Conservation (phyloP, 176 grass and related monocot species). For the Elymus sibiricus region DNA sequence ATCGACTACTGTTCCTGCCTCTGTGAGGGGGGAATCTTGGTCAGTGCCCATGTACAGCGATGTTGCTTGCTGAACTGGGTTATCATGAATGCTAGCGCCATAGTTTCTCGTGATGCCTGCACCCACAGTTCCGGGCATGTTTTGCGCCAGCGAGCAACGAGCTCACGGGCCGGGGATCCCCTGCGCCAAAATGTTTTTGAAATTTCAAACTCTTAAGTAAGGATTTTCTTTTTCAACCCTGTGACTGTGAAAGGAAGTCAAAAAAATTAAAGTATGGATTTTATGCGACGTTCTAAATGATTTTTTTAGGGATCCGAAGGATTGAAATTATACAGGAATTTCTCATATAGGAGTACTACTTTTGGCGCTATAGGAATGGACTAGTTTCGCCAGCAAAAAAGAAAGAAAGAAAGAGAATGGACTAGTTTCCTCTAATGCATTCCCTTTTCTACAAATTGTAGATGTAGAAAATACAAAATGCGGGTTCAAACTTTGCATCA, state of each 20-base stretch:
- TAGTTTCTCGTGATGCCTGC: neutral
- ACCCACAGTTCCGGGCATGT: neutral
- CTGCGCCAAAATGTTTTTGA: neutral
- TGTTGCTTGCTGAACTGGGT: neutral
- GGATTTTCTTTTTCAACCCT: neutral
- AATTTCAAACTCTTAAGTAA: neutral
- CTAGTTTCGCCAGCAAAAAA: neutral
- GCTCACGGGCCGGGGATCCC: neutral
- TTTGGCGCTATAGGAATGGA: neutral
- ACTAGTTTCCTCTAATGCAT: neutral
- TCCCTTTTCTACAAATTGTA: neutral
- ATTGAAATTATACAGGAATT: too few species aligned
- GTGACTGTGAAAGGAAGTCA: neutral
- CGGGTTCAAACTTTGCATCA: neutral
- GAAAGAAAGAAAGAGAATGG: too few species aligned
- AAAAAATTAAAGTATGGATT: neutral
- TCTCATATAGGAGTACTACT: too few species aligned
- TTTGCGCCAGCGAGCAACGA: neutral
- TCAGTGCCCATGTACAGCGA: conserved; percentile 1
- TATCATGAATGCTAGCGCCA: neutral
- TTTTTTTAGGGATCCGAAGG: too few species aligned
- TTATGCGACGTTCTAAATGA: neutral
- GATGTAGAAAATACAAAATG: neutral
- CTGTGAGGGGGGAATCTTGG: neutral
- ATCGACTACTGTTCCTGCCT: conserved; percentile 6